A percentile compares a stretch with the other conserved stretches of the same genome.
Conservation (phyloP, 225 moss, liverwort and hornwort genomes). For the Antitrichia curtipendula region DNA sequence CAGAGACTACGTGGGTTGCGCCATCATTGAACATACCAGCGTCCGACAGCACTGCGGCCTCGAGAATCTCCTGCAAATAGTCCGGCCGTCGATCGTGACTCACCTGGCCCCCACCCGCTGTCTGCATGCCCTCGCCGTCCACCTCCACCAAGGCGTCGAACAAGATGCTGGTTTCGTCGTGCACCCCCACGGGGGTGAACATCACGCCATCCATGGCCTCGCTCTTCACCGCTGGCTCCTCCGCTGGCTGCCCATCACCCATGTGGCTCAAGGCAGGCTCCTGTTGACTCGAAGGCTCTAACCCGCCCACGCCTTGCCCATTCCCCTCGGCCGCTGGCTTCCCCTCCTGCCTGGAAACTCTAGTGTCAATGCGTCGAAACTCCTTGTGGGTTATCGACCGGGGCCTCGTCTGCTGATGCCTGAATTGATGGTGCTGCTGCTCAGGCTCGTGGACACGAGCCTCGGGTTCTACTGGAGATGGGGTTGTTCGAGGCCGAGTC, state of each 20-base stretch:
- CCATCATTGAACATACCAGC: conserved; percentile 19
- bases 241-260: background rate
- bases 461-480: conserved; percentile 14
- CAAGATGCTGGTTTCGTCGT: conserved; percentile 16
- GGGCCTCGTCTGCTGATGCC: conserved; percentile 52
- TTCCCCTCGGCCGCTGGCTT: conserved; percentile 4
- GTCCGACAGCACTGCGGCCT: conserved; percentile 32
- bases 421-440: conserved; percentile 13
- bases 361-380: conserved; percentile 34
- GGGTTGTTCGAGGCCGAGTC: conserved; percentile 25
- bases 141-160: conserved; percentile 33
- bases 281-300: background rate
- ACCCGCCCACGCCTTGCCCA: background rate
- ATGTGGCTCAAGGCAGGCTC: background rate
- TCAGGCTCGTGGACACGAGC: background rate
- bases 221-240: background rate
- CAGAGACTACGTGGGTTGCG: background rate
- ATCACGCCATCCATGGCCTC: conserved; percentile 17
- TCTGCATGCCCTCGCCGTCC: conserved; percentile 13
- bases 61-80: conserved; percentile 34
- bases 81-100: conserved; percentile 17
- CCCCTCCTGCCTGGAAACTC: conserved; percentile 40
- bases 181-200: background rate
- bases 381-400: conserved; percentile 60
- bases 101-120: background rate